Conservation (phyloP, 306 rosid species). For the Malus asiatica region DNA sequence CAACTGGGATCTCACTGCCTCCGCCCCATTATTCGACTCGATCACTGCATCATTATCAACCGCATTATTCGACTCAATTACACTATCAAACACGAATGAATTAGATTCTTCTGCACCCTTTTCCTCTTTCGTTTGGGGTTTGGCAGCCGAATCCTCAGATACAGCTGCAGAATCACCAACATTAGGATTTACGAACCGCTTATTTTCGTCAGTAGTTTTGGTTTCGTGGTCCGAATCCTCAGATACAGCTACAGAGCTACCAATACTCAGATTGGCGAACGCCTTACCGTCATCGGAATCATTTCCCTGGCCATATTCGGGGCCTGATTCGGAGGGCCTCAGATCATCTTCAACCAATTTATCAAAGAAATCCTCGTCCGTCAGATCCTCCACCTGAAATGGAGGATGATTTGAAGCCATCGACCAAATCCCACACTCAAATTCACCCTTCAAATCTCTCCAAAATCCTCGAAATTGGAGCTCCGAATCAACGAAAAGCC, state of each 20-base stretch:
- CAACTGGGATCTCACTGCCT: conserved; percentile 27
- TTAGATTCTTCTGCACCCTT: conserved; percentile 17
- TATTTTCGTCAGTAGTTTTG: background rate
- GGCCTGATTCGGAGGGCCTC: conserved; percentile 22
- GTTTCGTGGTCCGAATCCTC: conserved; percentile 23
- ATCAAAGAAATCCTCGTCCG: conserved; percentile 88
- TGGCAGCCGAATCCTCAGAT: conserved; percentile 26
- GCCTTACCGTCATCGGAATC: conserved; percentile 58
- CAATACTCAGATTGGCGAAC: conserved; percentile 42
- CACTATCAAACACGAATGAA: conserved; percentile 26
- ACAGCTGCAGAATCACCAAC: conserved; percentile 33
- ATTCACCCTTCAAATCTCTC: conserved; percentile 15
- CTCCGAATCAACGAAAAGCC: conserved; percentile 13
- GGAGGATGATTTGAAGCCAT: conserved; percentile 89
- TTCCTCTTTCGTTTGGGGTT: background rate
- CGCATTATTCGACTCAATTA: background rate
- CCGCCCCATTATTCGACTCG: conserved; percentile 22
- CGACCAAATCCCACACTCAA: conserved; percentile 22
- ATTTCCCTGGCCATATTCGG: conserved; percentile 23
- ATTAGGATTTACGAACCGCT: conserved; percentile 43
- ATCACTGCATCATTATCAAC: background rate
- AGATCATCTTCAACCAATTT: conserved; percentile 73
- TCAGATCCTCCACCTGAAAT: conserved; percentile 75
- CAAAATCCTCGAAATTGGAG: conserved; percentile 26
- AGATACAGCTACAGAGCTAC: conserved; percentile 31